These are phyloP conservation scores for Penicillium sp. DNA, from an alignment of 2,329 filamentous ascomycete species.

Conservation along the genomic window DNA sequence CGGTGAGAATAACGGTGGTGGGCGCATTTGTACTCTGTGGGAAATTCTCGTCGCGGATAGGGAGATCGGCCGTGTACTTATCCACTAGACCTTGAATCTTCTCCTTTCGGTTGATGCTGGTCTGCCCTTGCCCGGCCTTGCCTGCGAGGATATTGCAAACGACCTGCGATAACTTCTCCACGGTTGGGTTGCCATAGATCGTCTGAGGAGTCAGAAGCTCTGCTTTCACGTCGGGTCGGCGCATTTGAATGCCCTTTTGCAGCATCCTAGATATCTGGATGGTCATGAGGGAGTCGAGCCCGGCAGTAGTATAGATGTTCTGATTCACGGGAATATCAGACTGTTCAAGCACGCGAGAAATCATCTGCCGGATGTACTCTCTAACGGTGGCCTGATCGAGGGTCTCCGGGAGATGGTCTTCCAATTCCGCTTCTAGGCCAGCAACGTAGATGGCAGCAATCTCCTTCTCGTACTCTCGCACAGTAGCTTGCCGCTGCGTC, in stretches of 20 bases:
- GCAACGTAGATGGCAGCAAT: too few species aligned
- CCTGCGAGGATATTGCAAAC: conserved; percentile 11
- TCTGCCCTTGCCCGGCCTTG: not conserved
- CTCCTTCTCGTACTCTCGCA: too few species aligned
- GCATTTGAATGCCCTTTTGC: conserved; percentile 6
- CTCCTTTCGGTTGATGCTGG: conserved; percentile 7
- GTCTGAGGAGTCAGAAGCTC: conserved; percentile 12
- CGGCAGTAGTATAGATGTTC: conserved; percentile 24
- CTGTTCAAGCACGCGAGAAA: conserved; percentile 11
- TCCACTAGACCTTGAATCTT: conserved; percentile 9
- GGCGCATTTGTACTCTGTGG: conserved; percentile 44
- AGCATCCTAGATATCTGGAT: conserved; percentile 20
- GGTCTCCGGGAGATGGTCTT: too few species aligned
- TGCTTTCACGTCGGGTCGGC: conserved; percentile 2
- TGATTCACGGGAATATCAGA: conserved; percentile 8
- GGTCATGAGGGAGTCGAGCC: conserved; percentile 30
- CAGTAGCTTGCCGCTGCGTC: too few species aligned
- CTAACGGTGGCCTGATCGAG: conserved; percentile 8
- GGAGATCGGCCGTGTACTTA: too few species aligned
- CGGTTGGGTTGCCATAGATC: conserved; percentile 20
- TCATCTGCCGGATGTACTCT: conserved; percentile 4
- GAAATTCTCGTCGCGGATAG: conserved; percentile 13
- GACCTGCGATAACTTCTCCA: conserved; percentile 8
- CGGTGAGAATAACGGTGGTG: conserved; percentile 5
- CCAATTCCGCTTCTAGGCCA: too few species aligned